Conservation (phyloP, 2,329 filamentous ascomycete species). For the Bipolaris sorokiniana region DNA sequence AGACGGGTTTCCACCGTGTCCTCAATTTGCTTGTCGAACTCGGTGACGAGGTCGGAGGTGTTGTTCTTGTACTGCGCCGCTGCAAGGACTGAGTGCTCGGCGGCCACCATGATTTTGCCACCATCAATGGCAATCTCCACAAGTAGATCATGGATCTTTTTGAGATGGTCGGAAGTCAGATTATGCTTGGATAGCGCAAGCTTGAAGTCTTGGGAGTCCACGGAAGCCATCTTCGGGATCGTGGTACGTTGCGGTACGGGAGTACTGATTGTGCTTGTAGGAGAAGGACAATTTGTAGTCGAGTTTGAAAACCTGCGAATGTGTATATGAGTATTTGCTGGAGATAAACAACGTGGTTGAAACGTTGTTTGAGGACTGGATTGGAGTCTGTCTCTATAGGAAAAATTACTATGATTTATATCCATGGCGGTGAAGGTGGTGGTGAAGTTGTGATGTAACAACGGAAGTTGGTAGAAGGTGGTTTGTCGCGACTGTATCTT, state of each 20-base stretch:
- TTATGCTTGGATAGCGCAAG: slow-evolving; percentile 24
- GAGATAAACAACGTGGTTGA: background rate
- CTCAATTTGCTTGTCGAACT: slow-evolving; percentile 62
- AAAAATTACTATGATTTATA: background rate
- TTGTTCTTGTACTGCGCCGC: slow-evolving; percentile 42
- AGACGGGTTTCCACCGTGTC: slow-evolving; percentile 55
- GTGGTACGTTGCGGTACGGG: background rate
- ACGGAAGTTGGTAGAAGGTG: no score
- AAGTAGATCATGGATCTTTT: slow-evolving; percentile 26
- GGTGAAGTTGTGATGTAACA: background rate
- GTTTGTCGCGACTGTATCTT: background rate
- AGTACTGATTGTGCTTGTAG: background rate
- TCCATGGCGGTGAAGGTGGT: background rate
- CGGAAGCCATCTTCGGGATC: background rate
- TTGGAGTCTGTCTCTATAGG: background rate
- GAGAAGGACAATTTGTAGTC: background rate
- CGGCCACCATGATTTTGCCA: slow-evolving; percentile 44
- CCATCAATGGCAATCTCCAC: slow-evolving; percentile 36
- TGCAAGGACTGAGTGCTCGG: slow-evolving; percentile 36
- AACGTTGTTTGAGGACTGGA: background rate
- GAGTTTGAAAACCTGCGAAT: background rate
- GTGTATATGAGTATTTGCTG: background rate
- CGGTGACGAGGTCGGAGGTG: slow-evolving; percentile 60
- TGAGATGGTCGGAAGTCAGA: slow-evolving; percentile 21
- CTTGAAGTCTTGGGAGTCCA: slow-evolving; percentile 18